phyloP scores from a whole-genome alignment of 2,329 filamentous ascomycete genomes.

The Ustulina deusta region DNA sequence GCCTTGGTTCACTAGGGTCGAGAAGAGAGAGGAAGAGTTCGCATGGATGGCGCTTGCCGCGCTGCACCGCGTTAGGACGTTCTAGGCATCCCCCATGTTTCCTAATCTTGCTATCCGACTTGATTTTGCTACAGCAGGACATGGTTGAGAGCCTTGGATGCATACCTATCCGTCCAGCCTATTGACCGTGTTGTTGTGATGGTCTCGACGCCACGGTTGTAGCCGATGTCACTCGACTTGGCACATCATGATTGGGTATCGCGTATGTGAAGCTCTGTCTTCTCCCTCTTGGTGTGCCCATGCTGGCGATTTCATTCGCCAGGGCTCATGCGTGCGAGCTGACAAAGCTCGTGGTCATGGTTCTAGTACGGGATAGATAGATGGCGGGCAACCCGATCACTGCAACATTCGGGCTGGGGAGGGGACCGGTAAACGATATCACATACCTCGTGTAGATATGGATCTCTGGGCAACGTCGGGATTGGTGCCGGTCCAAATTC shows the following conservation, averaged over 20 bases:
- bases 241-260: conserved; percentile 24
- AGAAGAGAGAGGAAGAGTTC: not conserved
- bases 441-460: not conserved
- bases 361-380: conserved; percentile 1
- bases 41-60: conserved; percentile 12
- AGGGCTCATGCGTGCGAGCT: conserved; percentile 23
- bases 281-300: conserved; percentile 19
- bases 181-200: conserved; percentile 1
- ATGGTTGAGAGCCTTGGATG: not conserved
- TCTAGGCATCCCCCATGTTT: not conserved
- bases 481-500: not conserved
- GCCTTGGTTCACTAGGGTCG: not conserved
- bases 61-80: not conserved
- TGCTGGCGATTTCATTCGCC: conserved; percentile 21
- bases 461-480: not conserved
- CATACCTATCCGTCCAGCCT: not conserved
- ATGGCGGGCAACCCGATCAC: conserved; percentile 22
- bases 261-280: conserved; percentile 12
- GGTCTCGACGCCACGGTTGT: conserved; percentile 30
- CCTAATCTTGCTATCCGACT: not conserved
- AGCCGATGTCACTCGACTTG: conserved; percentile 35
- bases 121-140: not conserved
- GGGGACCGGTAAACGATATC: conserved; percentile 23
- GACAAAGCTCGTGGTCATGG: conserved; percentile 25
- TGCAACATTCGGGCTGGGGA: conserved; percentile 7